Percentiles rank a stretch among this genome's conserved stretches.
These are phyloP conservation scores for Leishmania amazonensis DNA, from an alignment of 208 protist species.

Conservation along the genomic window DNA sequence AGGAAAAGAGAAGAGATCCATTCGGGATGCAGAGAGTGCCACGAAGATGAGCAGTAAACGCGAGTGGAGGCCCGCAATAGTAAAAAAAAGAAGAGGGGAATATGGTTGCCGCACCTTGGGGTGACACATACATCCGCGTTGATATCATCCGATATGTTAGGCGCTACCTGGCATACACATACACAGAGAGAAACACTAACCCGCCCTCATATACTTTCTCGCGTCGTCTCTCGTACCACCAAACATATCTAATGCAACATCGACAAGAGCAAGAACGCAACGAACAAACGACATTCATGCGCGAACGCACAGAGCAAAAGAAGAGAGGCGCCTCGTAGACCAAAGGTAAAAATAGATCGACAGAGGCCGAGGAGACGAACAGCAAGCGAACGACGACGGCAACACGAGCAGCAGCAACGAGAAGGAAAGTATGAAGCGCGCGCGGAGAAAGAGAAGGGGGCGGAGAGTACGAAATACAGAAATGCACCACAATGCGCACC, in stretches of 20 bases:
- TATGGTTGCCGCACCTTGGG: not conserved
- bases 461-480: not conserved
- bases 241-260: not conserved
- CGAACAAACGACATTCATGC: not conserved
- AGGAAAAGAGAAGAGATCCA: not conserved
- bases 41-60: not conserved
- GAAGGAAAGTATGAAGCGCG: slow-evolving; percentile 1
- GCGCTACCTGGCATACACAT: not conserved
- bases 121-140: slow-evolving; percentile 4
- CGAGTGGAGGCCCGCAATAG: not conserved
- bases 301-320: not conserved
- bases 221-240: not conserved
- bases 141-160: not conserved
- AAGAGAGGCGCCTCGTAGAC: not conserved
- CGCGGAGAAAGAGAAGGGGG: not conserved
- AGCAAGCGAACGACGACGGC: not conserved
- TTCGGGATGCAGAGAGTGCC: not conserved
- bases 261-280: not conserved
- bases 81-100: not conserved
- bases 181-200: not conserved
- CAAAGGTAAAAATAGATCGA: not conserved
- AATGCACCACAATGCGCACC: not conserved
- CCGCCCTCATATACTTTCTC: not conserved
- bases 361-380: not conserved
- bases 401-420: not conserved